Evolutionary conservation across 805 yeast genomes (phyloP).

Genomic region (Sugiyamaella qingdaonensis): DNA sequence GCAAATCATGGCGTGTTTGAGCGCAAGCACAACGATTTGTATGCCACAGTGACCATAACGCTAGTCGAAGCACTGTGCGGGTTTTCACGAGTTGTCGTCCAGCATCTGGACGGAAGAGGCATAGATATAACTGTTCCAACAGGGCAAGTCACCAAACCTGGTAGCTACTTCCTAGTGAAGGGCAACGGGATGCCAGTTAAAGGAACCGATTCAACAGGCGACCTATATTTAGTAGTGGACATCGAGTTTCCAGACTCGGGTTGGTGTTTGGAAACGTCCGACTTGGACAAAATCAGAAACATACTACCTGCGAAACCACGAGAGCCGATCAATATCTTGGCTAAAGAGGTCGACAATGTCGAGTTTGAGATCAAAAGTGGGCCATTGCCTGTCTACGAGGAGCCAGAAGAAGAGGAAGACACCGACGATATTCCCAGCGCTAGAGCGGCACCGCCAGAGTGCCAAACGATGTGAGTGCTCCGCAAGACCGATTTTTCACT

Average conservation of each 20-base stretch:
- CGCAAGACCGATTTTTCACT: no score
- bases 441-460: constrained; percentile 16
- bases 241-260: constrained; percentile 80
- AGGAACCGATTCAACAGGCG: constrained; percentile 48
- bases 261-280: constrained; percentile 77
- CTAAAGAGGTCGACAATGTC: constrained; percentile 24
- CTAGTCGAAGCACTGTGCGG: constrained; percentile 85
- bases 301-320: constrained; percentile 23
- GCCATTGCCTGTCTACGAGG: constrained; percentile 15
- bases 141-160: constrained; percentile 74
- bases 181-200: constrained; percentile 82
- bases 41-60: constrained; percentile 55
- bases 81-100: constrained; percentile 56
- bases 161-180: constrained; percentile 57
- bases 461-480: constrained; percentile 17
- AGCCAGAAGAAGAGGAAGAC: constrained; percentile 8
- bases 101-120: constrained; percentile 77
- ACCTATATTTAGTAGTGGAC: constrained; percentile 62
- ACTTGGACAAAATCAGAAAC: constrained; percentile 32
- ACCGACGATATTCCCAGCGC: neutral
- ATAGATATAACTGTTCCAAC: constrained; percentile 59
- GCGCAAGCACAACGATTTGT: constrained; percentile 58
- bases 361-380: constrained; percentile 14
- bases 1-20: constrained; percentile 46
- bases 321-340: constrained; percentile 14